phyloP scores from a whole-genome alignment of 2,329 filamentous ascomycete species.

The Beauveria sp. region DNA sequence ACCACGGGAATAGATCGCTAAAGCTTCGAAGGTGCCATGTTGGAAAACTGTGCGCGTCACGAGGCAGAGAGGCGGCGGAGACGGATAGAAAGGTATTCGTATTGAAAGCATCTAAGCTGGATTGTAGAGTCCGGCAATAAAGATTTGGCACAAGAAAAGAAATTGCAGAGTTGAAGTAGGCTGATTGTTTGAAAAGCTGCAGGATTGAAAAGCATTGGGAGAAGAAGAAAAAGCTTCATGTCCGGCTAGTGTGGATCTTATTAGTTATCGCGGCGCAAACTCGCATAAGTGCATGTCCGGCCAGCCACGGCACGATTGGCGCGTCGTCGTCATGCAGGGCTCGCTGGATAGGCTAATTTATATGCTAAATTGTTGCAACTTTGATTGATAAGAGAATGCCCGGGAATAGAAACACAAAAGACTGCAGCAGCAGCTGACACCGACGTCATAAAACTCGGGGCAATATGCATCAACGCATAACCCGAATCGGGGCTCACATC shows the following conservation, averaged over 20 bases:
- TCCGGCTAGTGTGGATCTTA: neutral
- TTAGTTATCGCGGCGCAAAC: conserved; percentile 5
- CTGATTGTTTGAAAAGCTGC: neutral
- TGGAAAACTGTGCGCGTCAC: neutral
- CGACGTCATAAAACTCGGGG: neutral
- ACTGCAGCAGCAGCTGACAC: neutral
- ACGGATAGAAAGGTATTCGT: neutral
- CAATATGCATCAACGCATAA: conserved; percentile 1
- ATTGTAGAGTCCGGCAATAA: neutral
- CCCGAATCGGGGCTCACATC: neutral
- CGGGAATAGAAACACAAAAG: neutral
- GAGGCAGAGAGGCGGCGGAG: neutral
- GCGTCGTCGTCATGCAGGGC: neutral
- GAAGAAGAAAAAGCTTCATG: neutral
- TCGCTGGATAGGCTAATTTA: neutral
- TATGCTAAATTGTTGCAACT: neutral
- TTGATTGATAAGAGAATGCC: neutral
- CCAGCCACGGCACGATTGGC: neutral
- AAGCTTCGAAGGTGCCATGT: conserved; percentile 91
- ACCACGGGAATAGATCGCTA: conserved; percentile 61
- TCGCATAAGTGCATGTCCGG: conserved; percentile 8
- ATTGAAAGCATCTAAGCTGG: conserved; percentile 1
- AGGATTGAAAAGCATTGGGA: neutral
- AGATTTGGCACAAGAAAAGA: neutral
- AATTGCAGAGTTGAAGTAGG: neutral